Conservation (phyloP, 371 early-diverging fungal species). For the Nematocida parisii region DNA sequence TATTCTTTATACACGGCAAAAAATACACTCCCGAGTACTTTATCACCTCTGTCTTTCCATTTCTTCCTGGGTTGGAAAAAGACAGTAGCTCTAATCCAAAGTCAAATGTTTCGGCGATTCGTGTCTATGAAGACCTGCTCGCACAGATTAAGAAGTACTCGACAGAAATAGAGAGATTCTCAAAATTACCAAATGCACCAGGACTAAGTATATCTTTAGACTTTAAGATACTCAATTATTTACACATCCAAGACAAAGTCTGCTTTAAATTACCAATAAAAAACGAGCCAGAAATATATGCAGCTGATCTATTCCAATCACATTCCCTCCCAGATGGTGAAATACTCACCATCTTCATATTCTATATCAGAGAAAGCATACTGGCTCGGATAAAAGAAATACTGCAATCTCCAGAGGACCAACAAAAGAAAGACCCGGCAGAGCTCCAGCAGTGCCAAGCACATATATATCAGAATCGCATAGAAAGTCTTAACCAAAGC, state of each 20-base stretch:
- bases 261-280: constrained; percentile 29
- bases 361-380: constrained; percentile 47
- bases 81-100: constrained; percentile 5
- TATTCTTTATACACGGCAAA: constrained; percentile 39
- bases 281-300: constrained; percentile 47
- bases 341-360: constrained; percentile 15
- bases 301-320: constrained; percentile 30
- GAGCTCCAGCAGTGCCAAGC: constrained; percentile 1
- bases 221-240: constrained; percentile 22
- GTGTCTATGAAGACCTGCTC: constrained; percentile 23
- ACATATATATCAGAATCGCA: background rate
- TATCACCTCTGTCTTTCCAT: constrained; percentile 1
- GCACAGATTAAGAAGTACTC: constrained; percentile 36
- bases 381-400: background rate
- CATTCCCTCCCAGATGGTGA: constrained; percentile 37
- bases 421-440: background rate
- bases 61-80: constrained; percentile 12
- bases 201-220: constrained; percentile 5
- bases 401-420: background rate
- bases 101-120: background rate
- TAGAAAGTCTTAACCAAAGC: background rate
- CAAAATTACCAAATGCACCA: background rate
- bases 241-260: constrained; percentile 28
- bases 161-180: constrained; percentile 19
- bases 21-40: constrained; percentile 41